Evolutionary conservation across 2,329 filamentous ascomycete genomes (phyloP).

Genomic region (Trichoderma sp.): DNA sequence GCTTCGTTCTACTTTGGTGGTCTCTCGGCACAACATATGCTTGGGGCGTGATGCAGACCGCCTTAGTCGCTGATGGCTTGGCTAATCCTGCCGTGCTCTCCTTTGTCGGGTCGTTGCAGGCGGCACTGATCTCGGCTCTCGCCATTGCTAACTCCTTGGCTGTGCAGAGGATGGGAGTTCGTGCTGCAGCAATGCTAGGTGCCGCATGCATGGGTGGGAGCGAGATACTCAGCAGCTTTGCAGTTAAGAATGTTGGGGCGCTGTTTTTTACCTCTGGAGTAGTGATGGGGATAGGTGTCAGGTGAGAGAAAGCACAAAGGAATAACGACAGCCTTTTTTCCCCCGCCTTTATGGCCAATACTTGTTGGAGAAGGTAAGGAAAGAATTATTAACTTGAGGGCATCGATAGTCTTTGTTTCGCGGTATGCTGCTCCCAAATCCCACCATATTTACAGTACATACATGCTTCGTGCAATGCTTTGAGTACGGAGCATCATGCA

Average conservation of each 20-base stretch:
- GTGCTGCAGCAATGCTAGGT: conserved; percentile 45
- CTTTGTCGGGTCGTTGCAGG: conserved; percentile 54
- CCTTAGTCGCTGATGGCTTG: conserved; percentile 47
- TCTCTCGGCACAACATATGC: conserved; percentile 53
- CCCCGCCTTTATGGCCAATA: neutral
- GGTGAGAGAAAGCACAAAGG: conserved; percentile 21
- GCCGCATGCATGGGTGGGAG: conserved; percentile 48
- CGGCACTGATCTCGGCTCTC: conserved; percentile 47
- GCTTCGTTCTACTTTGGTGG: conserved; percentile 38
- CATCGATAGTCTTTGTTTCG: conserved; percentile 23
- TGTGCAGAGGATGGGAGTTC: conserved; percentile 47
- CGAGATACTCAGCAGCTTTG: conserved; percentile 36
- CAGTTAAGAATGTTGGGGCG: conserved; percentile 27
- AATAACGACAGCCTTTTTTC: neutral
- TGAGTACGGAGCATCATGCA: neutral
- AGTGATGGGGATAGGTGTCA: conserved; percentile 28
- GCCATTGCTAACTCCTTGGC: conserved; percentile 51
- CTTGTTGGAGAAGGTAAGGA: neutral
- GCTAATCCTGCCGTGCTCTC: conserved; percentile 50
- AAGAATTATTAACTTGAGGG: neutral
- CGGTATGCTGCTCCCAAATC: conserved; percentile 26
- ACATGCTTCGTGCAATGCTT: neutral
- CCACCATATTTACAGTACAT: neutral
- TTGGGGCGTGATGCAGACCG: conserved; percentile 60
- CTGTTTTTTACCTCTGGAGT: conserved; percentile 29